These are phyloP conservation scores for Lepidium africanum DNA, from an alignment of 345 rosid species.

Conservation along the genomic window DNA sequence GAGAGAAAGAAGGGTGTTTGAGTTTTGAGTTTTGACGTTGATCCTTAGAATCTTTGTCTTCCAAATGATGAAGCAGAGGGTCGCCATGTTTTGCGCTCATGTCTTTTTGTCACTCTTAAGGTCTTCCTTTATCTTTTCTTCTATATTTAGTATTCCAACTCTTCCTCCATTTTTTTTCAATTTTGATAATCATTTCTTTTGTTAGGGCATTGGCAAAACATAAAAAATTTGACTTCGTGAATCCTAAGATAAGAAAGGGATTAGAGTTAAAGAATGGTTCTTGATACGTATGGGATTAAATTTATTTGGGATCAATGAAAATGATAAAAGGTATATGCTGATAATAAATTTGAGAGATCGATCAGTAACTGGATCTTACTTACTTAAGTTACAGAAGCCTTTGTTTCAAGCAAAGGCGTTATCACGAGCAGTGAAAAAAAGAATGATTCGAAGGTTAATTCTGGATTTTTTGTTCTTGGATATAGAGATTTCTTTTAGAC, in stretches of 20 bases:
- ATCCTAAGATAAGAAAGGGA: conserved; percentile 4
- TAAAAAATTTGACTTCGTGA: not conserved
- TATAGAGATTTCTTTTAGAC: too few relatives aligned
- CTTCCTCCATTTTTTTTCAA: not conserved
- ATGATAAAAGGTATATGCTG: too few relatives aligned
- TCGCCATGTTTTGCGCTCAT: conserved; percentile 27
- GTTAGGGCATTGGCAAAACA: not conserved
- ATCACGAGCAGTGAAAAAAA: too few relatives aligned
- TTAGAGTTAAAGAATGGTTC: too few relatives aligned
- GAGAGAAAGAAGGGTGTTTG: not conserved
- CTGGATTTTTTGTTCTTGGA: too few relatives aligned
- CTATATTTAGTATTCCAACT: conserved; percentile 6
- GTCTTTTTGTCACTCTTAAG: conserved; percentile 11
- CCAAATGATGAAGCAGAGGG: conserved; percentile 27
- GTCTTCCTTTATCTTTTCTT: conserved; percentile 10
- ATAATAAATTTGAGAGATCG: too few relatives aligned
- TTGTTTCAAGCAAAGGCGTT: too few relatives aligned
- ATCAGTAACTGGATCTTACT: too few relatives aligned
- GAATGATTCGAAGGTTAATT: too few relatives aligned
- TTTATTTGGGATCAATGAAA: too few relatives aligned
- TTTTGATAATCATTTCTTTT: not conserved
- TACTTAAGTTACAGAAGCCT: too few relatives aligned
- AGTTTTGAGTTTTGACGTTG: conserved; percentile 16
- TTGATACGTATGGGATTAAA: too few relatives aligned
- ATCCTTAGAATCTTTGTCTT: conserved; percentile 10